Conservation (phyloP, 495 filamentous ascomycete genomes). For the Penicillium pulvis region DNA sequence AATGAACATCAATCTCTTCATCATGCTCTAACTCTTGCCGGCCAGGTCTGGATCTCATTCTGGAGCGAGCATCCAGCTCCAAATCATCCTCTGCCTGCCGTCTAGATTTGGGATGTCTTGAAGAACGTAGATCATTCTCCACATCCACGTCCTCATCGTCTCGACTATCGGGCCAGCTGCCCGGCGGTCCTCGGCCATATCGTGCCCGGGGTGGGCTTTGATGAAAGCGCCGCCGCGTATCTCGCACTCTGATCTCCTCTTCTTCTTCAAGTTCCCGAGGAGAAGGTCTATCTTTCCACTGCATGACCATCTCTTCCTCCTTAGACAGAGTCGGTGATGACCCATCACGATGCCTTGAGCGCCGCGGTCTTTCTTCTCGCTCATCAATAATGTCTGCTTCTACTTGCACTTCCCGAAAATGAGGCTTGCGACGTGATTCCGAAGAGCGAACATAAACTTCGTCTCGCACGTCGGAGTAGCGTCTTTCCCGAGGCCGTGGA, state of each 20-base stretch:
- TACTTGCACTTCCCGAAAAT: constrained; percentile 10
- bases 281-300: constrained; percentile 23
- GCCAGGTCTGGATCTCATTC: not conserved
- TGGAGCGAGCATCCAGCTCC: no score
- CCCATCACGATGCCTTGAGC: constrained; percentile 1
- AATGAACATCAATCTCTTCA: not conserved
- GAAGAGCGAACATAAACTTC: constrained; percentile 18
- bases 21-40: not conserved
- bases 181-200: constrained; percentile 13
- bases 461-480: constrained; percentile 24
- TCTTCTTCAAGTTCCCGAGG: constrained; percentile 20
- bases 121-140: not conserved
- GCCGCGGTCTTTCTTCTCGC: constrained; percentile 9
- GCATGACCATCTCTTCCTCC: constrained; percentile 16
- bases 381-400: constrained; percentile 19
- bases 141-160: constrained; percentile 1
- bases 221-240: constrained; percentile 8
- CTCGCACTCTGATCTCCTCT: constrained; percentile 14
- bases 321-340: not conserved
- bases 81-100: no score
- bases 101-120: not conserved
- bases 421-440: constrained; percentile 12
- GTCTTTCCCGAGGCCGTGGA: constrained; percentile 27
- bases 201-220: constrained; percentile 11
- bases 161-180: constrained; percentile 9